Base-by-base conservation (phyloP, 805 yeast species). In the Danielozyma ontarioensis region DNA sequence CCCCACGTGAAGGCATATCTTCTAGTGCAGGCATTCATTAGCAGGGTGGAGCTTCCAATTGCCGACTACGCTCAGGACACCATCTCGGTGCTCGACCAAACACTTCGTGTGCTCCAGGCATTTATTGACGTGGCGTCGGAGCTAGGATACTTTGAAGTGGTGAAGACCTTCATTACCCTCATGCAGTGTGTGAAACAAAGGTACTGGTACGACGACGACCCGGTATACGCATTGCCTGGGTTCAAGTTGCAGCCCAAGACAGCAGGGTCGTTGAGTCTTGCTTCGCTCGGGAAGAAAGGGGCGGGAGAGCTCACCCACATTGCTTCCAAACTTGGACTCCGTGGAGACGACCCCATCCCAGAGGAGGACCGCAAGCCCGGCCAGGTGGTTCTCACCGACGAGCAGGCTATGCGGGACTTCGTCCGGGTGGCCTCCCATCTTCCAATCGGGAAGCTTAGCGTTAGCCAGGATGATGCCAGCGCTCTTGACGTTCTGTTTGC, bases 61-160 rank as follows among this genome's bases (percentile, higher is more conserved):
- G 94, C 95, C 0, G 99, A 93, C 66, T 93, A 93, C 53, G 70
- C 83, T 7, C 97, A 90, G 53, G 98, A 93, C 57, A 88, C 96
- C 0, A 77, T 88, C 11, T 80, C 97, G 0, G 95, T 93, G 7
- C 64, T 93, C 36, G 99, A 94, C 51, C 98, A 93, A 62, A 78
- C 95, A 5, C 66, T 93, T 50, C 95, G 98, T 74, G 82, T 93
- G 41, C 61, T 89, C 34, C 98, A 93, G 53, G 97, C 97, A 0
- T 82, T 75, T 45, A 80, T 90, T 38, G 99, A 93, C 59, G 86
- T 85, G 14, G 79, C 93, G 1, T 77, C 96, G 2, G 97, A 90
- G 46, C 50, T 79, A 44, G 96, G 96, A 0, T 81, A 76, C 46
- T 63, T 80, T 29, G 51, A 69, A 4, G 74, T 86, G 0, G 86